A percentile compares a stretch with the other conserved stretches of the same genome.
These are phyloP conservation scores for Cutaneotrichosporon sp. DNA, from an alignment of 1,284 basidiomycete genomes.

Conservation along the genomic window DNA sequence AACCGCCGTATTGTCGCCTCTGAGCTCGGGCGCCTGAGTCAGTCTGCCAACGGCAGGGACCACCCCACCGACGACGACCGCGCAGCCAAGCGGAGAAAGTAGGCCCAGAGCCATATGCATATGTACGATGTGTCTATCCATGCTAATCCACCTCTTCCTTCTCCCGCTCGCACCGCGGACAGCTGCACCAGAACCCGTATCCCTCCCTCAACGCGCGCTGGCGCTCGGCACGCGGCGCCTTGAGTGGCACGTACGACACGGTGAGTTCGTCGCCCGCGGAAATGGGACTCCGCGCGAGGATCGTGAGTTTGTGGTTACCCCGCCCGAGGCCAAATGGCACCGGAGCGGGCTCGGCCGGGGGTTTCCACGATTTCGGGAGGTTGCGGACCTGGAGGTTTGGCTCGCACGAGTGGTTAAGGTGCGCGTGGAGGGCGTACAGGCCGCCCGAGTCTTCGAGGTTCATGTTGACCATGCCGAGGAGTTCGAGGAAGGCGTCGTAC, in stretches of 20 bases:
- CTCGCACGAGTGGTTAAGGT: conserved; percentile 75
- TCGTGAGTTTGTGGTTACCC: conserved; percentile 46
- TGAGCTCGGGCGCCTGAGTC: not conserved
- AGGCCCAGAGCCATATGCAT: conserved; percentile 3
- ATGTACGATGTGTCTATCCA: too few relatives aligned
- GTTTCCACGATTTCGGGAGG: conserved; percentile 30
- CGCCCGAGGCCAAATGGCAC: conserved; percentile 47
- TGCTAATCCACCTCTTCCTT: not conserved
- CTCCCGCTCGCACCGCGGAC: conserved; percentile 59
- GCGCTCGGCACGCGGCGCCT: conserved; percentile 54
- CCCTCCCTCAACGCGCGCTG: conserved; percentile 60
- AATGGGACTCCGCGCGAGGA: conserved; percentile 64
- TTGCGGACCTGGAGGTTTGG: conserved; percentile 61
- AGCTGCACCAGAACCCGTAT: conserved; percentile 69
- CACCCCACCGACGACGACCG: not conserved
- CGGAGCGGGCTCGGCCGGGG: conserved; percentile 61
- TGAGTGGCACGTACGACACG: conserved; percentile 70
- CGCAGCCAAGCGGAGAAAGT: conserved; percentile 9
- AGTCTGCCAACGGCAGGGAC: not conserved
- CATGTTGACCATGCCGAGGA: conserved; percentile 75
- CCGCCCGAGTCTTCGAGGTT: conserved; percentile 84
- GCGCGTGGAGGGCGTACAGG: conserved; percentile 76
- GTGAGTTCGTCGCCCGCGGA: conserved; percentile 64
- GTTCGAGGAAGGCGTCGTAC: conserved; percentile 65
- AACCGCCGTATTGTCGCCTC: not conserved